Conservation (phyloP, 2,329 filamentous ascomycete species). For the Xylariaceae sp. region DNA sequence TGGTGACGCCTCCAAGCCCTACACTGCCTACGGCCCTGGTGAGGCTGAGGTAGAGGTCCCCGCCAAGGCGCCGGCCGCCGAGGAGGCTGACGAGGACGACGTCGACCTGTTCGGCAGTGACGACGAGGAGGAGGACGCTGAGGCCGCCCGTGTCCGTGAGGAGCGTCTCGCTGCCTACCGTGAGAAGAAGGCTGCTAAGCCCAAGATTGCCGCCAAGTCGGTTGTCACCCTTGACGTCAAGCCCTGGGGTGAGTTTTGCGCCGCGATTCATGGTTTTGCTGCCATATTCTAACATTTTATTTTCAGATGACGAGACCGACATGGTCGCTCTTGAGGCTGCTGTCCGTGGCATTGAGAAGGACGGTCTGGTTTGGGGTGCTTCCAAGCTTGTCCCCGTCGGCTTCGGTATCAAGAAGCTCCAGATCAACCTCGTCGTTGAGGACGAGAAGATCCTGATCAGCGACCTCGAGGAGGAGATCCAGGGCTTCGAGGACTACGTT, state of each 20-base stretch:
- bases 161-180: constrained; percentile 89
- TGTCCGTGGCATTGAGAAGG: constrained; percentile 80
- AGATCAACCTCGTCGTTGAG: constrained; percentile 97
- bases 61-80: constrained; percentile 67
- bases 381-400: constrained; percentile 86
- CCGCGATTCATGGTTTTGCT: background rate
- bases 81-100: constrained; percentile 63
- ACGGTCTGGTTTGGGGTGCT: constrained; percentile 93
- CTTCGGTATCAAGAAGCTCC: constrained; percentile 98
- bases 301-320: constrained; percentile 82
- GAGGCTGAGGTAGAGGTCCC: constrained; percentile 73
- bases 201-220: constrained; percentile 91
- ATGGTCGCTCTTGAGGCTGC: constrained; percentile 74
- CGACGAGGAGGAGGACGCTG: constrained; percentile 89
- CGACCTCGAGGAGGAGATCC: constrained; percentile 81
- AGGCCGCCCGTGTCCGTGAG: constrained; percentile 77
- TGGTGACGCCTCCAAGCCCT: constrained; percentile 84
- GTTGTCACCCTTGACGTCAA: constrained; percentile 94
- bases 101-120: constrained; percentile 92
- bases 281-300: constrained; percentile 9
- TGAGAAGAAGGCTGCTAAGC: constrained; percentile 94
- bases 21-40: constrained; percentile 89
- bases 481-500: constrained; percentile 84
- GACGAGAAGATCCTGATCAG: constrained; percentile 89
- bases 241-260: constrained; percentile 77